Percentiles rank a stretch among this genome's conserved stretches.
Evolutionary conservation across 2,329 filamentous ascomycete genomes (phyloP).

Genomic region (Colletotrichum sp.): DNA sequence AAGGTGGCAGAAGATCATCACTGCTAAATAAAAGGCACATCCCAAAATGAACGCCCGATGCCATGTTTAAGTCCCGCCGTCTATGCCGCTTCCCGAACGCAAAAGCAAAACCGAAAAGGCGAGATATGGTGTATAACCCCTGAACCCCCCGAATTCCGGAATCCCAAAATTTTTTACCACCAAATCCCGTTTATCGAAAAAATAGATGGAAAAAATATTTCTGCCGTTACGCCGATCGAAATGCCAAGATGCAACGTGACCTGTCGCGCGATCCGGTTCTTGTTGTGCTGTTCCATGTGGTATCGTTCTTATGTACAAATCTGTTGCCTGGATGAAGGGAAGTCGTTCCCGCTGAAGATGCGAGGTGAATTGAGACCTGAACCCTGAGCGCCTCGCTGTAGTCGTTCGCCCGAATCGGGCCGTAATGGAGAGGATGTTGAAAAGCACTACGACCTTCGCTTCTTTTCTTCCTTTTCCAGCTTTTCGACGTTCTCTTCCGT

Average conservation of each 20-base stretch:
- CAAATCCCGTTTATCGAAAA: background rate
- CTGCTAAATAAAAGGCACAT: background rate
- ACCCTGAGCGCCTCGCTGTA: background rate
- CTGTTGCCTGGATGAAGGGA: background rate
- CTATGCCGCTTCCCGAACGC: background rate
- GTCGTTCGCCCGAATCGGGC: background rate
- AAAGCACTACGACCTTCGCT: background rate
- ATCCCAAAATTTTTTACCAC: background rate
- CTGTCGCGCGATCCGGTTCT: background rate
- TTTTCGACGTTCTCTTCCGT: conserved; percentile 61
- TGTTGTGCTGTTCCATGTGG: background rate
- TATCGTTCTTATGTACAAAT: background rate
- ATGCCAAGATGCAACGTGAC: conserved; percentile 23
- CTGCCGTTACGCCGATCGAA: conserved; percentile 13
- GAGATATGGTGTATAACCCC: background rate
- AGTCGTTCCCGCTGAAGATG: background rate
- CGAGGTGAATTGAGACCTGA: background rate
- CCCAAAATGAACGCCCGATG: background rate
- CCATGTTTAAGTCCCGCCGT: background rate
- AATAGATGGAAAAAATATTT: background rate
- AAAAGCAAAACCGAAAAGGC: background rate
- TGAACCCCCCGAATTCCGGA: background rate
- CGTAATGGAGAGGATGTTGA: background rate
- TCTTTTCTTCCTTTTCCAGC: conserved; percentile 40
- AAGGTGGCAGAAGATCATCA: conserved; percentile 3